phyloP scores from a whole-genome alignment of 441 rosid genomes.

The Corymbia calophylla region DNA sequence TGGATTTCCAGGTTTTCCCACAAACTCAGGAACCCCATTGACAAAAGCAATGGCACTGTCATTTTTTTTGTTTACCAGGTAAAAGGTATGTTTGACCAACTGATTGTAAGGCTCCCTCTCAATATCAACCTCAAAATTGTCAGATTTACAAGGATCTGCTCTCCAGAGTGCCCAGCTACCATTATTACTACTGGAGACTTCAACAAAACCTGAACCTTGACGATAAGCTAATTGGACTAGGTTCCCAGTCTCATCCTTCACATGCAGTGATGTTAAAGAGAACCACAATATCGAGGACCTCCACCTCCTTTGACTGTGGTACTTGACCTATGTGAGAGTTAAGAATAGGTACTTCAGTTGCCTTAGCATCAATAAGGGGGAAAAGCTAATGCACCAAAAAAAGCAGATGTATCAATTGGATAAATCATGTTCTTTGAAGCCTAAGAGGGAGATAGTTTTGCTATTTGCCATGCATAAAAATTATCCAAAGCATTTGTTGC shows the following conservation, averaged over 20 bases:
- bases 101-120: conserved; percentile 64
- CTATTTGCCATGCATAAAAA: background rate
- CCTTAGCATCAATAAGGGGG: background rate
- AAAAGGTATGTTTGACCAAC: conserved; percentile 53
- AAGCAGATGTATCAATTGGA: background rate
- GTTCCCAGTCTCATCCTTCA: conserved; percentile 62
- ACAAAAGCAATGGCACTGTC: conserved; percentile 73
- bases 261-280: conserved; percentile 79
- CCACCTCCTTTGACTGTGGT: conserved; percentile 62
- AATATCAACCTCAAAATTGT: conserved; percentile 45
- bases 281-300: conserved; percentile 75
- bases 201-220: conserved; percentile 72
- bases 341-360: background rate
- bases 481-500: background rate
- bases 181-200: conserved; percentile 53
- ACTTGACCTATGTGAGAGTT: conserved; percentile 55
- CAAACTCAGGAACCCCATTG: conserved; percentile 82
- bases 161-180: conserved; percentile 64
- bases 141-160: conserved; percentile 40
- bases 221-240: conserved; percentile 59
- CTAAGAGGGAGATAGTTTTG: background rate
- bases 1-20: conserved; percentile 87
- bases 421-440: background rate
- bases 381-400: background rate
- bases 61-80: conserved; percentile 84